These are phyloP conservation scores for Neotropicomus parvogracilis DNA, from an alignment of 1,284 basidiomycete species.

Conservation along the genomic window DNA sequence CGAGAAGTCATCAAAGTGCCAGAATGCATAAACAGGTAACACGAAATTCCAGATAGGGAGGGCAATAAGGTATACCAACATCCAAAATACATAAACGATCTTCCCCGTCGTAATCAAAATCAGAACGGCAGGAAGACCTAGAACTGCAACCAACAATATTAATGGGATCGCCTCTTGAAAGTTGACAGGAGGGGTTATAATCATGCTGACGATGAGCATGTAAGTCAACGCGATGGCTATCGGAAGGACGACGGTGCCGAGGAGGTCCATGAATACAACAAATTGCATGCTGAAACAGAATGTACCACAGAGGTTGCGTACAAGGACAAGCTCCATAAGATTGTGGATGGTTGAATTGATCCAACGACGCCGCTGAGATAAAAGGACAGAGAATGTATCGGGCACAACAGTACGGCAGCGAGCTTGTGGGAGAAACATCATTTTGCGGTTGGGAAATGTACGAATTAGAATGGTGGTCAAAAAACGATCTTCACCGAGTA, in stretches of 20 bases:
- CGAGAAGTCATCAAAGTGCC: constrained; percentile 99
- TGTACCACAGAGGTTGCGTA: constrained; percentile 93
- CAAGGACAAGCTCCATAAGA: constrained; percentile 97
- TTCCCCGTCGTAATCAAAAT: constrained; percentile 95
- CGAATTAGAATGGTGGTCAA: constrained; percentile 91
- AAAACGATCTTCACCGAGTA: constrained; percentile 99
- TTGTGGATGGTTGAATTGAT: constrained; percentile 99
- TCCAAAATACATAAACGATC: constrained; percentile 95
- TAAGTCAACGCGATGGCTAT: constrained; percentile 93
- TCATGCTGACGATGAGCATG: constrained; percentile 80
- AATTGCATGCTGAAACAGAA: constrained; percentile 99
- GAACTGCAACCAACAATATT: constrained; percentile 83
- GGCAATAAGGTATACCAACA: constrained; percentile 91
- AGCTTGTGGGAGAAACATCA: constrained; percentile 98
- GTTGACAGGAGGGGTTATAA: constrained; percentile 73
- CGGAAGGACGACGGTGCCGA: constrained; percentile 94
- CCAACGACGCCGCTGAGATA: constrained; percentile 98
- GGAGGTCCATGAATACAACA: constrained; percentile 96
- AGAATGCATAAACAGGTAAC: constrained; percentile 92
- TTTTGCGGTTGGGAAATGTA: constrained; percentile 97
- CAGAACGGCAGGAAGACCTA: constrained; percentile 90
- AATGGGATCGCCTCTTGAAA: constrained; percentile 96
- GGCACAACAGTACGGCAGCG: constrained; percentile 94
- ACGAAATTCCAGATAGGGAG: constrained; percentile 96
- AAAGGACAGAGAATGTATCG: constrained; percentile 88